These are phyloP conservation scores for Papiliotrema fonsecae DNA, from an alignment of 1,284 basidiomycete species.

Conservation along the genomic window DNA sequence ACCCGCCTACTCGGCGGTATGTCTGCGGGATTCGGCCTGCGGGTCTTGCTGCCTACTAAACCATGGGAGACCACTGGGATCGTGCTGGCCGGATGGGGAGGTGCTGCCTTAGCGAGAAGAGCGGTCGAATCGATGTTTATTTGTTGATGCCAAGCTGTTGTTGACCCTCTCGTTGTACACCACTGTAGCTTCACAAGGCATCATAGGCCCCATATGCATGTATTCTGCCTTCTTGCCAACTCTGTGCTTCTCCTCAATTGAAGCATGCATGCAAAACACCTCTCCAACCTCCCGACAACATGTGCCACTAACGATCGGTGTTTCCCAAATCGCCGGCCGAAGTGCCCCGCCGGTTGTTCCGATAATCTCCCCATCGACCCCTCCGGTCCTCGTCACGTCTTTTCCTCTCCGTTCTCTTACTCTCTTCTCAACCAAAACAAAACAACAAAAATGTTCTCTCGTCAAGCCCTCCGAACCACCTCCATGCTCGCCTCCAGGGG, in stretches of 20 bases:
- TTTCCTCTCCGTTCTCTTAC: constrained; percentile 6
- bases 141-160: background rate
- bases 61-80: constrained; percentile 71
- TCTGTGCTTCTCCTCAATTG: no score
- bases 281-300: background rate
- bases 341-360: background rate
- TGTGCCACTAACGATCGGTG: constrained; percentile 2
- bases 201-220: background rate
- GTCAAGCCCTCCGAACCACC: constrained; percentile 20
- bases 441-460: constrained; percentile 32
- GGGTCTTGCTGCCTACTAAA: constrained; percentile 45
- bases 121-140: background rate
- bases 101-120: constrained; percentile 48
- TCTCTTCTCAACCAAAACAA: constrained; percentile 3
- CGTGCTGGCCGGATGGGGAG: constrained; percentile 69
- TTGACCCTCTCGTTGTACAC: background rate
- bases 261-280: background rate
- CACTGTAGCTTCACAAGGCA: background rate
- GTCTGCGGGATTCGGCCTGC: constrained; percentile 66
- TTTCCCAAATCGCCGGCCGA: background rate
- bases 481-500: constrained; percentile 35
- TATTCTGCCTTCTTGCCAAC: background rate
- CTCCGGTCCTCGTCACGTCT: background rate
- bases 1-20: constrained; percentile 79
- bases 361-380: background rate